Evolutionary conservation across 495 filamentous ascomycete species (phyloP).

Genomic region (Penicillium cataractarum): DNA sequence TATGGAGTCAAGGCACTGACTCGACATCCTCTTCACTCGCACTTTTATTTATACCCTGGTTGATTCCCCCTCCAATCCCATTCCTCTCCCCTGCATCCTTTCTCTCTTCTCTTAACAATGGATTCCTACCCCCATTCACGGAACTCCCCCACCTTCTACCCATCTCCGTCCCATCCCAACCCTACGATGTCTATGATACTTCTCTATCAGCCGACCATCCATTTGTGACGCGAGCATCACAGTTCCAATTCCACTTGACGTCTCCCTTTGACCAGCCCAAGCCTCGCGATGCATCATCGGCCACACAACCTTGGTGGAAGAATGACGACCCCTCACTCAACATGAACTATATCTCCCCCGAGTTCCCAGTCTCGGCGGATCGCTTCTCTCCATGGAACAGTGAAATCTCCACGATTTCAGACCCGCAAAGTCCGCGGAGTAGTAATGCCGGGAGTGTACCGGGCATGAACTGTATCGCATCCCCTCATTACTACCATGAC

Average conservation of each 20-base stretch:
- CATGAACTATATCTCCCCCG: conserved; percentile 17
- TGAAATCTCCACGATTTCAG: conserved; percentile 26
- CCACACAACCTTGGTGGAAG: conserved; percentile 20
- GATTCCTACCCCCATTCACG: conserved; percentile 23
- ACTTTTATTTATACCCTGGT: conserved; percentile 22
- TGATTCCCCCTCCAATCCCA: background rate
- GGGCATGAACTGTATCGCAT: conserved; percentile 27
- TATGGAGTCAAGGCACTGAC: no score
- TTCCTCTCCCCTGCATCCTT: background rate
- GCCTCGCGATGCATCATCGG: background rate
- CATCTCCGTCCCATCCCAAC: conserved; percentile 8
- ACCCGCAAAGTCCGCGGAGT: conserved; percentile 28
- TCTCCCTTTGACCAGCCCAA: conserved; percentile 16
- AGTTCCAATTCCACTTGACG: conserved; percentile 15
- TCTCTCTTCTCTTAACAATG: conserved; percentile 24
- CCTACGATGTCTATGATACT: conserved; percentile 18
- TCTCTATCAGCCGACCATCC: conserved; percentile 19
- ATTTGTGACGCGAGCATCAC: conserved; percentile 17
- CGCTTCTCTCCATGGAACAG: conserved; percentile 25
- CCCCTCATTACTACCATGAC: conserved; percentile 26
- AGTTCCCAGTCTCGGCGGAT: conserved; percentile 12
- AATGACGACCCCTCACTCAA: background rate
- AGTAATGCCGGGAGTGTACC: conserved; percentile 20
- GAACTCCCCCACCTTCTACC: conserved; percentile 20
- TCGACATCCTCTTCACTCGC: no score